A percentile compares a stretch with the other conserved stretches of the same genome.
Conservation (phyloP, 352 stramenopile species). For the Phytophthora pinifolia region DNA sequence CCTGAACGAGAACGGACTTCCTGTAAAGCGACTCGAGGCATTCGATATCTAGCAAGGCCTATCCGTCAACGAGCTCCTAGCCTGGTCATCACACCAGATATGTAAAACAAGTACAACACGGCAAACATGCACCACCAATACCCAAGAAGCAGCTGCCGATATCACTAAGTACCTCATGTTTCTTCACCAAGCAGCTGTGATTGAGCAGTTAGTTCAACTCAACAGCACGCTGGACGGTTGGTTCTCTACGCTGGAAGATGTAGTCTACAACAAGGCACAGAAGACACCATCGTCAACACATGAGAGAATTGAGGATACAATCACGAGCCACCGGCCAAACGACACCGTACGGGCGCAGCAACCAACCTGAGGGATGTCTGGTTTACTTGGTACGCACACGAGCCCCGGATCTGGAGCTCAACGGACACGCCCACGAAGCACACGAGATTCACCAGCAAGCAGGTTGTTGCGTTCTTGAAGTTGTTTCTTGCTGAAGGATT, state of each 20-base stretch:
- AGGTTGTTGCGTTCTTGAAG: slow-evolving; percentile 1
- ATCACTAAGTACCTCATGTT: slow-evolving; percentile 3
- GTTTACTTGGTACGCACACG: slow-evolving; percentile 16
- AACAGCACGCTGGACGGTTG: not conserved
- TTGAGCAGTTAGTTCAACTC: slow-evolving; percentile 9
- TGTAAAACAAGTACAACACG: not conserved
- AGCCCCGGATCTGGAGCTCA: slow-evolving; percentile 4
- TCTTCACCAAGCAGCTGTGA: slow-evolving; percentile 6
- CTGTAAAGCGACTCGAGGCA: slow-evolving; percentile 2
- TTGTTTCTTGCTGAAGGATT: not conserved
- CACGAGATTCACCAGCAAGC: slow-evolving; percentile 1
- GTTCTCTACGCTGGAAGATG: not conserved
- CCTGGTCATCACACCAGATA: slow-evolving; percentile 5
- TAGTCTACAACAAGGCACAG: slow-evolving; percentile 3
- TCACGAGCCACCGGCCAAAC: not conserved
- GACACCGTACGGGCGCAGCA: slow-evolving; percentile 1
- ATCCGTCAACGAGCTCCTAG: slow-evolving; percentile 10
- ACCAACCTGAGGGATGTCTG: slow-evolving; percentile 2
- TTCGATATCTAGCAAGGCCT: not conserved
- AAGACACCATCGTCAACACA: not conserved
- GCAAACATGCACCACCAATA: not conserved
- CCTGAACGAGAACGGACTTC: not conserved
- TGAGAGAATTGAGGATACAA: not conserved
- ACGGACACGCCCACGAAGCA: slow-evolving; percentile 2
- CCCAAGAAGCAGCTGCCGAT: not conserved